A percentile compares a stretch with the other conserved stretches of the same genome.
Evolutionary conservation across 2,329 filamentous ascomycete genomes (phyloP).

Genomic region (Fusarium xyrophilum): DNA sequence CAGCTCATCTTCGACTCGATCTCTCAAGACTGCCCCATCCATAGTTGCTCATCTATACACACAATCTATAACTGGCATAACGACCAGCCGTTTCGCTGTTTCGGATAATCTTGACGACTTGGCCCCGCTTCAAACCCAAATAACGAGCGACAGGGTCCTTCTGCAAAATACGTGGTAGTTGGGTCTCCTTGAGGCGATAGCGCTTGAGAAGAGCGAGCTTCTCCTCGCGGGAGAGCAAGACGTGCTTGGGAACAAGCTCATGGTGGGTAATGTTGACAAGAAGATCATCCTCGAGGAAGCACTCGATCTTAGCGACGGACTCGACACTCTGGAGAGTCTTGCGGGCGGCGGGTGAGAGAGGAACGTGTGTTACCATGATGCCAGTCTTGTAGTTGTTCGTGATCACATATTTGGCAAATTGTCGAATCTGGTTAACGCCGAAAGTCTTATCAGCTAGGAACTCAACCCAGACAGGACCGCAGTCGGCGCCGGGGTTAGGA

Average conservation of each 20-base stretch:
- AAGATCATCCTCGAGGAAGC: constrained; percentile 94
- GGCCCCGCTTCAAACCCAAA: constrained; percentile 84
- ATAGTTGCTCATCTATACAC: constrained; percentile 54
- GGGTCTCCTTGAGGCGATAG: constrained; percentile 96
- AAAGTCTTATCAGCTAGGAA: constrained; percentile 83
- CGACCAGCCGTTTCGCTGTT: constrained; percentile 94
- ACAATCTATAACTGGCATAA: constrained; percentile 90
- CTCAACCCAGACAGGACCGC: constrained; percentile 91
- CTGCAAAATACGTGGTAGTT: constrained; percentile 89
- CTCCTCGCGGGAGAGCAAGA: constrained; percentile 88
- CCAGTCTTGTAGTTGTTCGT: constrained; percentile 85
- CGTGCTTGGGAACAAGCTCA: constrained; percentile 93
- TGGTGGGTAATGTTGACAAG: constrained; percentile 98
- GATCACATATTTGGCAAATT: constrained; percentile 83
- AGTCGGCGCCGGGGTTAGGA: constrained; percentile 74
- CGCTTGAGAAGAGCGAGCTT: constrained; percentile 84
- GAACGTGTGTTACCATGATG: constrained; percentile 84
- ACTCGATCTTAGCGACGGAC: constrained; percentile 82
- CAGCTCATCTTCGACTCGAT: background rate
- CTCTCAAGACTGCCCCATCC: background rate
- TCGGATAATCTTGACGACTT: constrained; percentile 98
- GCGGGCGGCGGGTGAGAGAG: constrained; percentile 85
- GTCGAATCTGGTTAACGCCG: constrained; percentile 90
- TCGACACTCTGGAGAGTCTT: constrained; percentile 83
- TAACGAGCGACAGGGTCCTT: constrained; percentile 94